Evolutionary conservation across 2,329 filamentous ascomycete species (phyloP), one percentile per base, ranked within the genome.

Genomic region (Emmonsia crescens): DNA sequence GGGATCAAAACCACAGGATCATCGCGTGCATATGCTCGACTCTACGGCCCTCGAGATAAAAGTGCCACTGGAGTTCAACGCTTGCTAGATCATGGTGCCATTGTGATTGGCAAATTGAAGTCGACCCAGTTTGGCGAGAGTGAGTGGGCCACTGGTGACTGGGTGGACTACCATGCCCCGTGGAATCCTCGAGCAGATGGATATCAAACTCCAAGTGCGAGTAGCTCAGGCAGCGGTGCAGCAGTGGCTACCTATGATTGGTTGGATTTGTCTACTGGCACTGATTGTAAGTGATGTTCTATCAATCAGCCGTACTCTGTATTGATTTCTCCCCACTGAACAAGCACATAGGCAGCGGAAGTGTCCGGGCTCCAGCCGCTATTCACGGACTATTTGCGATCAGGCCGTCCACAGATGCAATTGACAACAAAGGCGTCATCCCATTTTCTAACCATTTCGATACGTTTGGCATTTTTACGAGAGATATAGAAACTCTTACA

Each of bases 31-130:
- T 88, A 81, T 77, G 79, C 79, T 27, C 73, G 79, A 40, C 71
- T 87, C 2, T 82, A 84, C 60, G 73, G 76, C 0, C 68, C 76
- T 2, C 73, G 77, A 0, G 76, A 72, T 1, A 68, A 66, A 2
- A 85, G 82, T 1, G 80, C 82, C 0, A 68, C 78, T 0, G 75
- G 80, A 1, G 77, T 85, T 0, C 80, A 84, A 58, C 75, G 77
- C 1, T 71, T 89, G 0, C 76, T 88, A 3, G 79, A 85, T 60
- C 78, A 82, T 2, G 86, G 87, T 0, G 85, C 83, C 0, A 74
- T 76, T 1, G 62, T 77, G 2, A 69, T 77, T 0, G 75, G 75
- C 0, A 74, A 75, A 56, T 70, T 70, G 59, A 71, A 71, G 21
- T 69, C 69, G 0, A 67, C 67, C 4, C 70, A 75, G 51, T 76